Percentiles rank a stretch among this genome's conserved stretches.
Evolutionary conservation across 371 early-diverging fungal species (phyloP).

Genomic region (Phascolomyces articulosus): DNA sequence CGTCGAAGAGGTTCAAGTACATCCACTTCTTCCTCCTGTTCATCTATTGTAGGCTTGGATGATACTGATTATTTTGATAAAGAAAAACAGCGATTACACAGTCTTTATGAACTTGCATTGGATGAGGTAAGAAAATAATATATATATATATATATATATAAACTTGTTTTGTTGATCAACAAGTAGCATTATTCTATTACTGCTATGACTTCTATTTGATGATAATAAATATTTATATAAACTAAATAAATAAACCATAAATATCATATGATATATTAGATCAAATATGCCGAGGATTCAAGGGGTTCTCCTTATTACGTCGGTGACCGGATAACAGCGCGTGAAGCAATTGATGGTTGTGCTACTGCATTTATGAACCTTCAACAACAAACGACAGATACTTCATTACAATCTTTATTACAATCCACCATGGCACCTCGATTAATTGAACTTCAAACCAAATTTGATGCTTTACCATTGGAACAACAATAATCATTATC

Average conservation of each 20-base stretch:
- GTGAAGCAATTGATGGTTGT: conserved; percentile 40
- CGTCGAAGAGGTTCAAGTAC: conserved; percentile 4
- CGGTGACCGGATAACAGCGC: conserved; percentile 40
- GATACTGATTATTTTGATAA: conserved; percentile 6
- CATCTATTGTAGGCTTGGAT: conserved; percentile 9
- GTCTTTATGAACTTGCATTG: conserved; percentile 18
- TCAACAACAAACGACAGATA: conserved; percentile 24
- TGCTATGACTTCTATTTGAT: too few species aligned
- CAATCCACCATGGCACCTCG: conserved; percentile 31
- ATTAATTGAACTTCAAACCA: conserved; percentile 26
- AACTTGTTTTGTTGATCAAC: not conserved
- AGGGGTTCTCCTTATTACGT: conserved; percentile 43
- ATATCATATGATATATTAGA: too few species aligned
- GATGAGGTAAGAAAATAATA: conserved; percentile 17
- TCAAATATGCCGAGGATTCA: conserved; percentile 45
- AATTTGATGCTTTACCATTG: conserved; percentile 28
- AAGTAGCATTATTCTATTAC: too few species aligned
- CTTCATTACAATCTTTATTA: conserved; percentile 21
- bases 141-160: not conserved
- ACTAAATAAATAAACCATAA: too few species aligned
- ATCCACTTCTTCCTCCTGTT: conserved; percentile 13
- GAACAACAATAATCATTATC: not conserved
- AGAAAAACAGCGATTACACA: conserved; percentile 6
- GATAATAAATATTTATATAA: not conserved
- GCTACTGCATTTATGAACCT: conserved; percentile 28